Evolutionary conservation across 2,329 filamentous ascomycete species (phyloP).

Genomic region (Pyrenochaeta sp.): DNA sequence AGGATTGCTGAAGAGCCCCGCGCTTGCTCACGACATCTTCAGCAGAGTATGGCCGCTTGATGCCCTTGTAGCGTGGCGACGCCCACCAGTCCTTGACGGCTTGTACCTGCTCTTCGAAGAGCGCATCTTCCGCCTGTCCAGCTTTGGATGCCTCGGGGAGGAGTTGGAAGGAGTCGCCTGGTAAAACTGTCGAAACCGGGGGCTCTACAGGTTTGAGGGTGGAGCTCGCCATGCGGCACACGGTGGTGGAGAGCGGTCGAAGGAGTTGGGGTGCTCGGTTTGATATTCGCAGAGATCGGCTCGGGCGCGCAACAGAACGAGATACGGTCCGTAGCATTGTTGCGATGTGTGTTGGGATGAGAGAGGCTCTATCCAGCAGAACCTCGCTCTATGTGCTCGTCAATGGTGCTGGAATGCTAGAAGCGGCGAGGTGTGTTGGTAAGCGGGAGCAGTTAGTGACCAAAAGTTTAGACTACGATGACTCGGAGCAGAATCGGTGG

Average conservation of each 20-base stretch:
- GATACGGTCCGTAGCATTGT: constrained; percentile 50
- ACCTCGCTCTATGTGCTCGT: constrained; percentile 9
- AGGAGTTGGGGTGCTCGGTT: constrained; percentile 37
- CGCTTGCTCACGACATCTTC: constrained; percentile 93
- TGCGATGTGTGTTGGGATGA: constrained; percentile 15
- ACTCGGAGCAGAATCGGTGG: constrained; percentile 17
- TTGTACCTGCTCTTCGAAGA: constrained; percentile 83
- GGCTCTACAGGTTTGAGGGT: constrained; percentile 63
- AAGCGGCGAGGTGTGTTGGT: constrained; percentile 24
- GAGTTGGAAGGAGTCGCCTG: constrained; percentile 85
- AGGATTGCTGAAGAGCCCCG: constrained; percentile 83
- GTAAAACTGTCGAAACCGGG: constrained; percentile 66
- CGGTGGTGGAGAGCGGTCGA: constrained; percentile 52
- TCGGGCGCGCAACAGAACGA: constrained; percentile 47
- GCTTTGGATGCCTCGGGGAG: constrained; percentile 79
- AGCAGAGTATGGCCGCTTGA: constrained; percentile 89
- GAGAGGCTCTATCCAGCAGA: constrained; percentile 15
- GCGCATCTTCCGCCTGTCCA: constrained; percentile 80
- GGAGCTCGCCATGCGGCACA: constrained; percentile 61
- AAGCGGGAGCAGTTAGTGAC: constrained; percentile 18
- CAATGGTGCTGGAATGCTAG: constrained; percentile 9
- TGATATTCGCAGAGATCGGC: constrained; percentile 34
- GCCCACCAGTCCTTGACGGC: constrained; percentile 93
- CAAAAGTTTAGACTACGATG: constrained; percentile 26
- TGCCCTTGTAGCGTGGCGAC: constrained; percentile 82